Percentiles rank a stretch among this genome's conserved stretches.
phyloP scores from a whole-genome alignment of 2,329 filamentous ascomycete genomes.

The Xylaria sp. region DNA sequence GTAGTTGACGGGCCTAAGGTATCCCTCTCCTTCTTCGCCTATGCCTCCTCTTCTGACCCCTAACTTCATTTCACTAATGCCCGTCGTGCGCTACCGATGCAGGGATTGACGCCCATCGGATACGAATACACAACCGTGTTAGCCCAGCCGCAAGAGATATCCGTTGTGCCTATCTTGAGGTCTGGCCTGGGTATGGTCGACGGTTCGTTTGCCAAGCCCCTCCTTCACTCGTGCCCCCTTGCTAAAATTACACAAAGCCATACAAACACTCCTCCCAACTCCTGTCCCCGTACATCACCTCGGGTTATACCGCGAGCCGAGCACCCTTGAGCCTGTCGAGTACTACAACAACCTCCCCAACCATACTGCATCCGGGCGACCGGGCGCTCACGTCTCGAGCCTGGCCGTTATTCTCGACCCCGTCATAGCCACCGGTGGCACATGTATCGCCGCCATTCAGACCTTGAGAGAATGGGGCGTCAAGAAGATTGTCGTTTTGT shows the following conservation, averaged over 20 bases:
- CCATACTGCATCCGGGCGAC: conserved; percentile 59
- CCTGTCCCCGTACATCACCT: conserved; percentile 91
- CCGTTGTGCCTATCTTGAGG: conserved; percentile 90
- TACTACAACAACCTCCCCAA: conserved; percentile 98
- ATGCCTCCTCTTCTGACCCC: neutral
- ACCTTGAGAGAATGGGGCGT: conserved; percentile 92
- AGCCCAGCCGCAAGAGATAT: conserved; percentile 73
- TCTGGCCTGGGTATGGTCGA: conserved; percentile 93
- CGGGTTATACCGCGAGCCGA: conserved; percentile 90
- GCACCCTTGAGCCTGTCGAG: conserved; percentile 87
- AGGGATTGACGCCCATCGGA: conserved; percentile 83
- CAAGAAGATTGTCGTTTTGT: conserved; percentile 79
- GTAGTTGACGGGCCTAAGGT: conserved; percentile 71
- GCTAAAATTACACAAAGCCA: conserved; percentile 58
- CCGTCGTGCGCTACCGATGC: neutral
- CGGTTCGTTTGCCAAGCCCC: conserved; percentile 57
- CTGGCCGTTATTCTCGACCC: conserved; percentile 90
- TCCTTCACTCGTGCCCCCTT: neutral
- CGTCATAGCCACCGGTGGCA: conserved; percentile 92
- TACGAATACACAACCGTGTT: conserved; percentile 75
- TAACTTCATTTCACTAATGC: conserved; percentile 19
- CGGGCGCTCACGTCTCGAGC: conserved; percentile 50
- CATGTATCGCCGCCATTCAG: conserved; percentile 88
- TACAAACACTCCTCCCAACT: conserved; percentile 82
- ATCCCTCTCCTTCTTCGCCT: conserved; percentile 46